Evolutionary conservation across 768 basidiomycete genomes (phyloP).

Genomic region (Suillus subaureus): DNA sequence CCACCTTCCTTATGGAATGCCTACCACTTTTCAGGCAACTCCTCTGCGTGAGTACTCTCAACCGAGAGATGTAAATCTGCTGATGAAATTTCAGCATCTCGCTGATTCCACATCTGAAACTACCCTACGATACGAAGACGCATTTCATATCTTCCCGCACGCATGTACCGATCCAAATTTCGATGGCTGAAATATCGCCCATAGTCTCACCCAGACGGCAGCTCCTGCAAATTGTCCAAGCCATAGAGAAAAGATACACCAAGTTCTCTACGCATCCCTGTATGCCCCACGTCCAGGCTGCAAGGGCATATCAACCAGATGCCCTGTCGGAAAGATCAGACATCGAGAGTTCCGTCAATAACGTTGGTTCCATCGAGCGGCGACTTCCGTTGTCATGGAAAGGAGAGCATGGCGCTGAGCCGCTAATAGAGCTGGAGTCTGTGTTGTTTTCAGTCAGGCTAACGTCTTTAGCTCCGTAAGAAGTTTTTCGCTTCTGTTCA

Average conservation of each 20-base stretch:
- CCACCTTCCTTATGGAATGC: neutral
- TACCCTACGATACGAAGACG: neutral
- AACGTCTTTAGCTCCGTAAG: slow-evolving; percentile 4
- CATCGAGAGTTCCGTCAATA: neutral
- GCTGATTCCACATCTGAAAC: neutral
- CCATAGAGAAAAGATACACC: neutral
- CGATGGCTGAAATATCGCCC: neutral
- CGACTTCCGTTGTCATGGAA: slow-evolving; percentile 2
- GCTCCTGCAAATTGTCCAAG: neutral
- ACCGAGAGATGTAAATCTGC: neutral
- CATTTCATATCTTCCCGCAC: slow-evolving; percentile 6
- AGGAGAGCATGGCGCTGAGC: neutral
- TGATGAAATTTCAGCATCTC: neutral
- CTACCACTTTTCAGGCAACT: slow-evolving; percentile 1
- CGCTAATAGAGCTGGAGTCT: neutral
- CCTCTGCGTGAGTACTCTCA: neutral
- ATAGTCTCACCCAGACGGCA: neutral
- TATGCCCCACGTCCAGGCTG: slow-evolving; percentile 3
- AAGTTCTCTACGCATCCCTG: slow-evolving; percentile 2
- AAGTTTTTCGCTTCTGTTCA: neutral
- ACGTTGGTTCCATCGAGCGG: slow-evolving; percentile 5
- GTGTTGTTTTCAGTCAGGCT: neutral
- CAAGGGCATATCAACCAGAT: slow-evolving; percentile 4
- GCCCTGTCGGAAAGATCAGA: neutral
- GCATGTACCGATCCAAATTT: slow-evolving; percentile 3